phyloP scores from a whole-genome alignment of 2,329 filamentous ascomycete genomes.

The Corynespora cassiicola region DNA sequence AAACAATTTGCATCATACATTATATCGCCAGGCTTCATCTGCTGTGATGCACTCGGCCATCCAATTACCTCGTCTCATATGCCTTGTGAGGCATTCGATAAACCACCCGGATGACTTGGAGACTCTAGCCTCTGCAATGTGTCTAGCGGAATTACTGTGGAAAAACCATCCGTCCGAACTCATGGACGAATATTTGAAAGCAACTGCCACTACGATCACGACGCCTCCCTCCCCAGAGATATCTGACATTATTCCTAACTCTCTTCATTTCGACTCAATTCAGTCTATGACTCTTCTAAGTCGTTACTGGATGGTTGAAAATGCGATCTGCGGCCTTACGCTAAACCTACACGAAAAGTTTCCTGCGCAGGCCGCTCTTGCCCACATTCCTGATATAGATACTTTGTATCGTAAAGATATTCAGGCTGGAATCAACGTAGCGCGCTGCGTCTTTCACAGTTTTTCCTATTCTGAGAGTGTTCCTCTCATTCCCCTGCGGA shows the following conservation, averaged over 20 bases:
- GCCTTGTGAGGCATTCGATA: slow-evolving; percentile 25
- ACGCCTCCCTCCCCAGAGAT: slow-evolving; percentile 20
- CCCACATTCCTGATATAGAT: slow-evolving; percentile 22
- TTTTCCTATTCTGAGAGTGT: no score
- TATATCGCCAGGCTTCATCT: slow-evolving; percentile 22
- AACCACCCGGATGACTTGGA: slow-evolving; percentile 20
- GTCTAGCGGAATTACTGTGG: slow-evolving; percentile 29
- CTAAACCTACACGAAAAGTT: slow-evolving; percentile 33
- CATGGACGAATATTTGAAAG: slow-evolving; percentile 22
- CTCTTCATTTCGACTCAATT: slow-evolving; percentile 27
- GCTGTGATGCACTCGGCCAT: slow-evolving; percentile 38
- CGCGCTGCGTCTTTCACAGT: slow-evolving; percentile 29
- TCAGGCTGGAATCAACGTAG: slow-evolving; percentile 25
- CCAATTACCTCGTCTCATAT: slow-evolving; percentile 32
- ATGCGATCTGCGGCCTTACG: slow-evolving; percentile 27
- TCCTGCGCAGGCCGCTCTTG: slow-evolving; percentile 17
- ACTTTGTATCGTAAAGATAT: slow-evolving; percentile 21
- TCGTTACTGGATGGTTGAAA: slow-evolving; percentile 34
- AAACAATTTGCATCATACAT: slow-evolving; percentile 7
- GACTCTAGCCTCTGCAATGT: slow-evolving; percentile 27
- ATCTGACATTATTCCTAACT: slow-evolving; percentile 25
- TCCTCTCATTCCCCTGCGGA: slow-evolving; percentile 1
- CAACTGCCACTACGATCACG: slow-evolving; percentile 14
- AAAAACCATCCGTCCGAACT: slow-evolving; percentile 19
- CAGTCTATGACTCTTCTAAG: slow-evolving; percentile 29